Conservation (phyloP, 1,139 yeast species). For the Eremothecium cymbalariae region DNA sequence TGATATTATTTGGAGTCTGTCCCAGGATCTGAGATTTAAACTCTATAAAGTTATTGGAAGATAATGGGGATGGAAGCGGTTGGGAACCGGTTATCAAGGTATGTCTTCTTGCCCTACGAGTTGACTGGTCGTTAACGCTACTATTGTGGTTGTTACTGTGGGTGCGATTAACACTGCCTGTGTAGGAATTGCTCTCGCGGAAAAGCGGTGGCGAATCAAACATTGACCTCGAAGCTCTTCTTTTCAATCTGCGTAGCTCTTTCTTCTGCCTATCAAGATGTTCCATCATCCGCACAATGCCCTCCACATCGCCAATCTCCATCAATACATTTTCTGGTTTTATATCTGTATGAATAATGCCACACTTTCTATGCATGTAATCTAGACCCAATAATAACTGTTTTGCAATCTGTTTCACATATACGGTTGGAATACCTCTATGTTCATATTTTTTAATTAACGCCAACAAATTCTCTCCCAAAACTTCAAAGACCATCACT, state of each 20-base stretch:
- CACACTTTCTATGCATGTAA: constrained; percentile 64
- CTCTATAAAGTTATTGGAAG: constrained; percentile 37
- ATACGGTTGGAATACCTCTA: constrained; percentile 62
- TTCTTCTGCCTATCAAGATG: constrained; percentile 44
- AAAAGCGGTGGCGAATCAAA: constrained; percentile 13
- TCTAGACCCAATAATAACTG: constrained; percentile 62
- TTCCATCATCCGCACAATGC: constrained; percentile 52
- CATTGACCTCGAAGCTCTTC: constrained; percentile 23
- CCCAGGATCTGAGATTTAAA: constrained; percentile 27
- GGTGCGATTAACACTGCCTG: constrained; percentile 2
- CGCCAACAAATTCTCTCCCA: constrained; percentile 70
- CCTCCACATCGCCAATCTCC: constrained; percentile 67
- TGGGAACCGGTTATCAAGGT: constrained; percentile 80
- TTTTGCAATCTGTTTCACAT: constrained; percentile 65
- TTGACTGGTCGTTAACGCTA: constrained; percentile 2
- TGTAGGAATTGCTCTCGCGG: constrained; percentile 3
- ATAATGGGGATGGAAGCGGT: constrained; percentile 73
- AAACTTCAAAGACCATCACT: constrained; percentile 72
- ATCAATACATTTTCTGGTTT: constrained; percentile 73
- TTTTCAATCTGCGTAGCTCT: constrained; percentile 36
- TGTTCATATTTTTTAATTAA: constrained; percentile 55
- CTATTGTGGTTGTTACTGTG: constrained; percentile 5
- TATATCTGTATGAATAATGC: constrained; percentile 71
- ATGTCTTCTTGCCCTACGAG: constrained; percentile 56
- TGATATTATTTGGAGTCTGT: constrained; percentile 9